Evolutionary conservation across 2,329 filamentous ascomycete genomes (phyloP), one percentile per base, ranked within the genome.

Genomic region (Penicillium psychrosexuale): DNA sequence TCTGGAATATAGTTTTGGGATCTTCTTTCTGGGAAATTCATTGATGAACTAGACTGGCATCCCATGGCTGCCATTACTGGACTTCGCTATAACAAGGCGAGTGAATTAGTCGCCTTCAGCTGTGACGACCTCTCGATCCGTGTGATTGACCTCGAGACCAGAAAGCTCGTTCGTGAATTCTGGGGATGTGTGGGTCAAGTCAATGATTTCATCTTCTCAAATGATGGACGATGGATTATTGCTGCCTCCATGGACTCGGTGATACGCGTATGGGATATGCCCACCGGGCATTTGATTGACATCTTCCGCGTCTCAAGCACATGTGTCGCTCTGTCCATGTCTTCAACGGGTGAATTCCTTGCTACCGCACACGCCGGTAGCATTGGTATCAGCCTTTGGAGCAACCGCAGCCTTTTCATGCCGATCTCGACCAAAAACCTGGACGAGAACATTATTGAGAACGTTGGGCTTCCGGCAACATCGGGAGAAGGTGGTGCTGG

Each of bases 281-380:
- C 94, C 0, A 99, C 95, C 0, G 93, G 91, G 27, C 93, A 99
- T 74, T 80, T 99, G 13, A 94, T 99, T 59, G 94, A 99, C 69
- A 90, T 90, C 3, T 91, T 99, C 74, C 85, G 85, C 55, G 83
- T 95, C 5, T 84, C 86, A 52, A 88, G 83, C 51, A 86, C 87
- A 11, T 96, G 92, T 71, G 94, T 86, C 15, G 87, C 91, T 2
- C 78, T 99, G 12, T 85, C 92, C 8, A 96, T 97, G 78, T 96
- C 94, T 0, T 81, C 81, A 1, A 96, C 91, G 0, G 94, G 93
- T 13, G 94, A 99, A 68, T 97, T 91, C 66, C 82, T 99, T n/a
- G 94, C 94, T 3, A 94, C 92, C 3, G 88, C 91, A 0, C 86
- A 91, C 50, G 85, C 91, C 51, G 89, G 88, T 54, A 85, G 87